Evolutionary conservation across 257 asterid species (phyloP), one percentile per base, ranked within the genome.

Genomic region (Scutellaria barbata): DNA sequence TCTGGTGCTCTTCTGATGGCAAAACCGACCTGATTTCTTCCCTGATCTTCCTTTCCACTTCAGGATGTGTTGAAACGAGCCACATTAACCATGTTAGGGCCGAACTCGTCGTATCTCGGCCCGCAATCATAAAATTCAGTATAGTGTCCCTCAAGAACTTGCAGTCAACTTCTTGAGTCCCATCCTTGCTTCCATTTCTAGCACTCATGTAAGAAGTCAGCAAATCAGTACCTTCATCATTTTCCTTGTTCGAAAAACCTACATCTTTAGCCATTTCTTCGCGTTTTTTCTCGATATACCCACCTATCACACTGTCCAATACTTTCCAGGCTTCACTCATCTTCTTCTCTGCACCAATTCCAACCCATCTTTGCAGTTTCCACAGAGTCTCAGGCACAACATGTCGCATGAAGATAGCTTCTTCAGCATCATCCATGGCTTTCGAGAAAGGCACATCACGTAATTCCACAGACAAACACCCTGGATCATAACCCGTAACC

Each of bases 351-450:
- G 53, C 11, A 1, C 90, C 90, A 7, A 87, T 1, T 25, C 85
- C 81, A 1, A 78, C 68, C 87, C 86, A 85, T 10, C 73, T 70
- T 46, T 78, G 78, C 8, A 85, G 30, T 30, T 81, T 85, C 74
- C 89, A 81, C 7, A 78, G 10, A 25, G 11, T 37, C 37, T 82
- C 74, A 0, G 89, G 91, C 67, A 88, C 2, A 3, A 83, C 43
- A 51, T 88, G 95, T 17, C 89, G 73, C 83, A 69, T 64, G 68
- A 87, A 77, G 7, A 85, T 80, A 0, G 84, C 75, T 66, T 85
- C 94, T 45, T 87, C 94, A 0, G 68, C 85, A 22, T 81, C 86
- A 33, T 81, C 93, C 83, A 87, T 68, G n/a, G 93, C 93, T 67
- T 57, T 77, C 3, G 86, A 76, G 58, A 85, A 81, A 0, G 88